Base-by-base conservation (phyloP, 2,329 filamentous ascomycete species). In the Magnaporthales sp. region DNA sequence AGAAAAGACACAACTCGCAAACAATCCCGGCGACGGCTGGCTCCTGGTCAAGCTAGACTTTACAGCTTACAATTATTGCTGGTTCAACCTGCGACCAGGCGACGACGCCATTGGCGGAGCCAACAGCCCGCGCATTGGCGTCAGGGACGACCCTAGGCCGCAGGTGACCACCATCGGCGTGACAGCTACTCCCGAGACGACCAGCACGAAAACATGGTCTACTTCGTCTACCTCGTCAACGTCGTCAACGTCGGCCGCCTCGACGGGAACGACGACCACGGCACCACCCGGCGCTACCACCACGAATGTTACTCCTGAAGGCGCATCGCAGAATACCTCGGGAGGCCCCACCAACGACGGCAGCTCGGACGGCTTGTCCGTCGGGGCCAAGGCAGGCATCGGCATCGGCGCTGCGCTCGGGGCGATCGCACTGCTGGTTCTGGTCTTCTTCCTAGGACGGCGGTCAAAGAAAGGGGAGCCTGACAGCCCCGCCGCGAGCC, bases 341-440 rank as follows among this genome's bases (percentile, higher is more conserved):
- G 69, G 31, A 19, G 15, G 30, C 64, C 58, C 31, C 6, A 54
- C n/a, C 58, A 64, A 19, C 54, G 15, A 54, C 67, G 46, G 29
- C 51, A 58, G 30, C 66, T 46, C 61, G 24, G 26, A 11, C 58
- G 38, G 65, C 31, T 30, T 62, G 58, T 63, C 64, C 24, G 9
- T 27, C 32, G 66, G 66, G 13, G 67, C 58, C 62, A 66, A 66
- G 56, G 62, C 32, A 0, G 68, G 64, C 56, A 63, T 69, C 24
- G 67, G 67, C 46, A 62, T 69, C 46, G 68, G 67, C 9, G 68
- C 67, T 30, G 30, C 63, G 7, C 62, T 68, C 46, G 67, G 66
- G 22, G 56, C 58, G 46, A 54, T 65, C 7, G 64, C 61, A 9
- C 19, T 66, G 22, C 30, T 54, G 6, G 58, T n/a, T 4, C 1